phyloP scores from a whole-genome alignment of 2,329 filamentous ascomycete genomes.

The Anthostomella pinea region DNA sequence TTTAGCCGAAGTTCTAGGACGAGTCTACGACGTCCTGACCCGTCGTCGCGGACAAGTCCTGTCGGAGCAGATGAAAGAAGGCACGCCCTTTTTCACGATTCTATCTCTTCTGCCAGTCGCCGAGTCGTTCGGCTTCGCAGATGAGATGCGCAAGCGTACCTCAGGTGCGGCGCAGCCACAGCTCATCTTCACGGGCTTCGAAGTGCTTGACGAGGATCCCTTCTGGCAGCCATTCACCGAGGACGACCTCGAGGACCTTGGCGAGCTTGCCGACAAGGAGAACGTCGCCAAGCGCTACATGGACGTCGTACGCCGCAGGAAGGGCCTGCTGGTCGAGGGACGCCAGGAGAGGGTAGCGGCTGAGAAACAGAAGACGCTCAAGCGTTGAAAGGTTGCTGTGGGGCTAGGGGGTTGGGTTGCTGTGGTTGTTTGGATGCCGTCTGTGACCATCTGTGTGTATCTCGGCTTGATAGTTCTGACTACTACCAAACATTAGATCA shows the following conservation, averaged over 20 bases:
- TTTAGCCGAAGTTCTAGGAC: constrained; percentile 82
- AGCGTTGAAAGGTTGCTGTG: too few relatives aligned
- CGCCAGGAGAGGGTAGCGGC: constrained; percentile 77
- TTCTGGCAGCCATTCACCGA: constrained; percentile 98
- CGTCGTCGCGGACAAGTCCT: constrained; percentile 86
- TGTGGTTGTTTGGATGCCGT: too few relatives aligned
- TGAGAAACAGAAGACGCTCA: constrained; percentile 81
- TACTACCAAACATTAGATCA: too few relatives aligned
- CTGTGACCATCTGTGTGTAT: too few relatives aligned
- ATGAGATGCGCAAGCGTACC: constrained; percentile 94
- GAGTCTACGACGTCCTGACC: constrained; percentile 97
- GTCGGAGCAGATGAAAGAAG: constrained; percentile 88
- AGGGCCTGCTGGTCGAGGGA: constrained; percentile 82
- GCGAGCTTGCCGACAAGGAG: constrained; percentile 88
- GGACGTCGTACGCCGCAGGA: constrained; percentile 80
- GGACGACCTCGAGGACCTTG: constrained; percentile 93
- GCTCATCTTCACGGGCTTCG: constrained; percentile 88
- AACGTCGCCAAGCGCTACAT: constrained; percentile 97
- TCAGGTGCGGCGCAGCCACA: constrained; percentile 89
- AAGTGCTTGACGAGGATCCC: constrained; percentile 90
- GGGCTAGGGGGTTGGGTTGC: too few relatives aligned
- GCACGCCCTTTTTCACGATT: constrained; percentile 95
- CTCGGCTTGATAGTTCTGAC: too few relatives aligned
- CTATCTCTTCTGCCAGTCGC: constrained; percentile 83
- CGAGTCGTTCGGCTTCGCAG: constrained; percentile 92